phyloP scores from a whole-genome alignment of 345 rosid species.

The Theobroma cacao region DNA sequence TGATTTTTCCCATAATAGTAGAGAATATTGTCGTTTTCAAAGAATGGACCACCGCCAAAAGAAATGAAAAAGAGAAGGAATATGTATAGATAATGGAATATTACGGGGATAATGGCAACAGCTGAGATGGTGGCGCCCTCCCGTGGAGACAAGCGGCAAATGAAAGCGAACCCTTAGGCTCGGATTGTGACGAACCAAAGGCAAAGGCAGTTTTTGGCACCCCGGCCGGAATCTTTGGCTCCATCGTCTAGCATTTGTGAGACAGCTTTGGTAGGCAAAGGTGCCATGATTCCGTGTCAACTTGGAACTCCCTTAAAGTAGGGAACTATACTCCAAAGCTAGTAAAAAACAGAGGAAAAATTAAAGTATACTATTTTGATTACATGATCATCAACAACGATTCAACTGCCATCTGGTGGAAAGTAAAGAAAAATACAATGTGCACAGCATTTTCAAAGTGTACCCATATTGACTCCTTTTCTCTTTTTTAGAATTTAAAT shows the following conservation, averaged over 20 bases:
- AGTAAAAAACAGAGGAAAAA: neutral
- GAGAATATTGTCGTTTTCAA: neutral
- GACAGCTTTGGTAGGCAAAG: neutral
- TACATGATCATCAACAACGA: neutral
- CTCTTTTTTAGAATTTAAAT: neutral
- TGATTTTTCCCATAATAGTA: neutral
- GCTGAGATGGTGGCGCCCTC: conserved; percentile 6
- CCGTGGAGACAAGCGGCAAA: conserved; percentile 11
- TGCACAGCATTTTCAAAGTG: neutral
- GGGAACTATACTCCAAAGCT: neutral
- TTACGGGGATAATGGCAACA: neutral
- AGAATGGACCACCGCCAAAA: neutral
- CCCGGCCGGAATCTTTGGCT: neutral
- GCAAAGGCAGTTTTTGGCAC: neutral
- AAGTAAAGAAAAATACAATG: neutral
- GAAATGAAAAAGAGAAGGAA: neutral
- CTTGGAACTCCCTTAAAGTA: neutral
- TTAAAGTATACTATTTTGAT: neutral
- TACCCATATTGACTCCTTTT: neutral
- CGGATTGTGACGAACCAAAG: neutral
- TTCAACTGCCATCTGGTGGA: neutral
- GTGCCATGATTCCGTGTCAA: conserved; percentile 10
- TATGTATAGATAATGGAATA: conserved; percentile 2
- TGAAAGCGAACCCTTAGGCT: conserved; percentile 7
- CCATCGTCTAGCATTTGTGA: neutral